A percentile compares a stretch with the other conserved stretches of the same genome.
Evolutionary conservation across 176 grass and related monocot genomes (phyloP).

Genomic region (Stipa capillata): DNA sequence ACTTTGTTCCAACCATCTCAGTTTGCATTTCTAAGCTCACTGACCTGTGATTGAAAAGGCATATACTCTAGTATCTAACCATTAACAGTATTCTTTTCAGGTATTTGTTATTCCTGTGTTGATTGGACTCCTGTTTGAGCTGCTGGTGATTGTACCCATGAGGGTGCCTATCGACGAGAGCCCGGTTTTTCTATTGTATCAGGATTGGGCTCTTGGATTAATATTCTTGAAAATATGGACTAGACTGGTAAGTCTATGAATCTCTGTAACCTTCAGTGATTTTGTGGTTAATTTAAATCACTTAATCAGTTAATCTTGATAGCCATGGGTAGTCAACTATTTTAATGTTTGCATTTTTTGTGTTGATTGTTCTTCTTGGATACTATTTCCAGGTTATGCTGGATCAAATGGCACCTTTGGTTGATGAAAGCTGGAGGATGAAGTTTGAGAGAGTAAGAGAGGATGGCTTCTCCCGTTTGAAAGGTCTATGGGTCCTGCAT

Average conservation of each 20-base stretch:
- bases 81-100: conserved; percentile 30
- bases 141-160: conserved; percentile 94
- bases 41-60: neutral
- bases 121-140: conserved; percentile 92
- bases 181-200: conserved; percentile 89
- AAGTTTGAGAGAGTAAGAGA: conserved; percentile 96
- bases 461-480: conserved; percentile 83
- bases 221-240: conserved; percentile 99
- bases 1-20: neutral
- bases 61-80: conserved; percentile 6
- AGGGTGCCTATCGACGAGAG: conserved; percentile 97
- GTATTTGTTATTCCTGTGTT: conserved; percentile 88
- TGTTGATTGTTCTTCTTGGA: neutral
- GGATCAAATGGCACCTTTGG: conserved; percentile 93
- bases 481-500: conserved; percentile 81
- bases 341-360: neutral
- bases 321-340: neutral
- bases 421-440: conserved; percentile 82
- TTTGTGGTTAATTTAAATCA: neutral
- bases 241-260: conserved; percentile 52
- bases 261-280: neutral
- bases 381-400: conserved; percentile 69
- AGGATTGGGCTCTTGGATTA: conserved; percentile 95
- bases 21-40: neutral
- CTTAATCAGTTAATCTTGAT: neutral